These are phyloP conservation scores for Radiomyces spectabilis DNA, from an alignment of 192 early-diverging fungal genomes.

Conservation along the genomic window DNA sequence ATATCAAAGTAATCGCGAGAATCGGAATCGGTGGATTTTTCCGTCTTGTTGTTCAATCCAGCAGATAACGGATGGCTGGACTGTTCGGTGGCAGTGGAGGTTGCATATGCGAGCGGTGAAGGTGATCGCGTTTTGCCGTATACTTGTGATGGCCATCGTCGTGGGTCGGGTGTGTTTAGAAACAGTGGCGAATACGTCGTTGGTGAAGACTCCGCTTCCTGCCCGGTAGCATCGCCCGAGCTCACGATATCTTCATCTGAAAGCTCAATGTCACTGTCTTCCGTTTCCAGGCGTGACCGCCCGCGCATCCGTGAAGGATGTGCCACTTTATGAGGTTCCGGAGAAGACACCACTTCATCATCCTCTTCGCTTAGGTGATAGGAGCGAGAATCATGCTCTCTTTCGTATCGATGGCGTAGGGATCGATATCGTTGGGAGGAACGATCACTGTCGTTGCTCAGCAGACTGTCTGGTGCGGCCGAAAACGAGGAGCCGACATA, in stretches of 20 bases:
- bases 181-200: no score
- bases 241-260: constrained; percentile 26
- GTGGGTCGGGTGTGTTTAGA: no score
- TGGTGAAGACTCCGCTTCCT: no score
- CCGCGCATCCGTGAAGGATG: no score
- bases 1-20: no score
- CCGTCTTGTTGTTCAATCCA: no score
- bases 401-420: constrained; percentile 19
- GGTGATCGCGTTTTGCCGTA: constrained; percentile 9
- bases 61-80: no score
- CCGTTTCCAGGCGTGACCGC: no score
- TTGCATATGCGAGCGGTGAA: neutral
- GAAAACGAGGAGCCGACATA: constrained; percentile 19
- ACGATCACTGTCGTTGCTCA: neutral
- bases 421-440: constrained; percentile 8
- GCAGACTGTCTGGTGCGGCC: no score
- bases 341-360: neutral
- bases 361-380: constrained; percentile 5
- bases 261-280: constrained; percentile 29
- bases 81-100: neutral
- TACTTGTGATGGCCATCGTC: no score
- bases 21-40: no score
- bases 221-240: no score
- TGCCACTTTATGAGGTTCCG: neutral
- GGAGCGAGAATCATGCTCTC: constrained; percentile 3